phyloP scores from a whole-genome alignment of 495 filamentous ascomycete species.

The Wilcoxina mikolae region DNA sequence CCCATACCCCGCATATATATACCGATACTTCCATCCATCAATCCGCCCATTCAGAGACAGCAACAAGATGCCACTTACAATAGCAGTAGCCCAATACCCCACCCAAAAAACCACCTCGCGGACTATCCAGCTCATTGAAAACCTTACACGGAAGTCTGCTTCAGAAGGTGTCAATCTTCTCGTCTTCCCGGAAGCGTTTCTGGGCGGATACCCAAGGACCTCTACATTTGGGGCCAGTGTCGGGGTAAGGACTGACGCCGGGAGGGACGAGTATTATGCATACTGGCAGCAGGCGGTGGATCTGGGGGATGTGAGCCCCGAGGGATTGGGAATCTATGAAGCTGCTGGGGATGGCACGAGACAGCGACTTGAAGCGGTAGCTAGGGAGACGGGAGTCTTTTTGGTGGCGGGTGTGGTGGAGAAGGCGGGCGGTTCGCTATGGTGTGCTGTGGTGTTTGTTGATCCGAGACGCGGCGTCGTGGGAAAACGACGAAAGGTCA shows the following conservation, averaged over 20 bases:
- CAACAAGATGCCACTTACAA: constrained; percentile 39
- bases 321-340: constrained; percentile 22
- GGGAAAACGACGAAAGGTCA: constrained; percentile 87
- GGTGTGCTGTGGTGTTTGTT: constrained; percentile 72
- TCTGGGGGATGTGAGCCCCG: constrained; percentile 57
- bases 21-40: too few species aligned
- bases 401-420: constrained; percentile 69
- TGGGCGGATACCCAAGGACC: constrained; percentile 86
- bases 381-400: constrained; percentile 63
- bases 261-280: constrained; percentile 66
- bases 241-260: constrained; percentile 49
- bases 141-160: constrained; percentile 40
- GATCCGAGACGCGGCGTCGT: constrained; percentile 55
- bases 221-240: constrained; percentile 60
- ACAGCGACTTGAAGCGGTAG: constrained; percentile 59
- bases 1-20: too few species aligned
- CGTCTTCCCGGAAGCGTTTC: constrained; percentile 84
- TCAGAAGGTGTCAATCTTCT: constrained; percentile 51
- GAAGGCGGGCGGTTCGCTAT: constrained; percentile 54
- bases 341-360: constrained; percentile 65
- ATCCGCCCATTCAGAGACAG: too few species aligned
- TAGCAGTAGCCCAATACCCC: constrained; percentile 64
- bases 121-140: constrained; percentile 51
- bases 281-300: constrained; percentile 73
- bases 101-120: constrained; percentile 47